Percentiles rank a stretch among this genome's conserved stretches.
These are phyloP conservation scores for Candida lessepsii DNA, from an alignment of 805 yeast genomes.

Conservation along the genomic window DNA sequence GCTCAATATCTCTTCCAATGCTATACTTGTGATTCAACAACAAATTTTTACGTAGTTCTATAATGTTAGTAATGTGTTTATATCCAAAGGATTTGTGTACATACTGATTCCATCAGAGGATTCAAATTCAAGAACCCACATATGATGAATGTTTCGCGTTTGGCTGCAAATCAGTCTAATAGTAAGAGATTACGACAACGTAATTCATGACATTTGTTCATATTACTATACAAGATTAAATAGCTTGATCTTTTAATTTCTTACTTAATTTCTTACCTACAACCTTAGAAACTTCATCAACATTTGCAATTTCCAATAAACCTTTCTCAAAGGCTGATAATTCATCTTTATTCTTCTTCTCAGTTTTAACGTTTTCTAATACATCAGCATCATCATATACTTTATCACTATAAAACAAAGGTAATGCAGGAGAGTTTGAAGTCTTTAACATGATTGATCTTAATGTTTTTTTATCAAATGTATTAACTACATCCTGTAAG, in stretches of 20 bases:
- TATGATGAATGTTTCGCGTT: not conserved
- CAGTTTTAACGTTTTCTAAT: constrained; percentile 22
- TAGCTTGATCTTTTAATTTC: not conserved
- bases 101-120: not conserved
- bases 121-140: constrained; percentile 7
- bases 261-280: constrained; percentile 54
- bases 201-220: constrained; percentile 1
- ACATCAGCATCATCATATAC: constrained; percentile 51
- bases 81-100: not conserved
- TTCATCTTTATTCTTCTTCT: constrained; percentile 28
- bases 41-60: constrained; percentile 3
- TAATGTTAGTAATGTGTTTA: not conserved
- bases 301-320: constrained; percentile 76
- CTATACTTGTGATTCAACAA: not conserved
- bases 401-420: constrained; percentile 69
- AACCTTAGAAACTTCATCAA: constrained; percentile 64
- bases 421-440: constrained; percentile 74
- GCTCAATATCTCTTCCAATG: constrained; percentile 6
- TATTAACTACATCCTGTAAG: constrained; percentile 50
- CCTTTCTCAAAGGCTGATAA: constrained; percentile 69
- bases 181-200: not conserved
- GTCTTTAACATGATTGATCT: constrained; percentile 68
- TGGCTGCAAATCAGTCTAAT: constrained; percentile 2
- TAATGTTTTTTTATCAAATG: constrained; percentile 45
- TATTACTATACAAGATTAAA: not conserved